Percentiles rank a stretch among this genome's conserved stretches.
Evolutionary conservation across 768 basidiomycete genomes (phyloP).

Genomic region (Boletus speciosus): DNA sequence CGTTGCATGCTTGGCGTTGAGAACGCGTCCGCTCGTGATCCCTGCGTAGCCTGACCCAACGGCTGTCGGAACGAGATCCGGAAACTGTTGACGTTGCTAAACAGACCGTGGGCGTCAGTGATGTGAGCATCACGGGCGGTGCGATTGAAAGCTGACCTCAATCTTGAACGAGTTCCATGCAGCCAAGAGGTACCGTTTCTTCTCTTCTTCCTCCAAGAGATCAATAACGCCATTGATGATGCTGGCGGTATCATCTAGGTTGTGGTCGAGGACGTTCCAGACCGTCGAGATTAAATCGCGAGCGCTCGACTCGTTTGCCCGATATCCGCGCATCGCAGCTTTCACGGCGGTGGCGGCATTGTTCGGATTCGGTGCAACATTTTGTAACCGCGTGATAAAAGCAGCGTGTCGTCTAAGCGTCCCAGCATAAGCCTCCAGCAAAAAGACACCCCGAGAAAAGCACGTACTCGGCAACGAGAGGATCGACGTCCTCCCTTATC

Average conservation of each 20-base stretch:
- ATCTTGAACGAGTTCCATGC: conserved; percentile 85
- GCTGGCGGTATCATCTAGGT: conserved; percentile 71
- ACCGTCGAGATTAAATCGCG: conserved; percentile 84
- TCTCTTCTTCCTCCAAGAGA: conserved; percentile 78
- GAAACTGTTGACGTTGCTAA: conserved; percentile 84
- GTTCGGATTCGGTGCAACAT: conserved; percentile 53
- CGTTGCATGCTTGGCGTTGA: conserved; percentile 80
- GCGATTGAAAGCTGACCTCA: conserved; percentile 58
- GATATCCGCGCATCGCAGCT: conserved; percentile 77
- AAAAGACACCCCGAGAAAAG: neutral
- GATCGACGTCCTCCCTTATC: conserved; percentile 45
- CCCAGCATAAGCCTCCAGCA: neutral
- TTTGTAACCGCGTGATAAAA: conserved; percentile 61
- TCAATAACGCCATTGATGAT: conserved; percentile 73
- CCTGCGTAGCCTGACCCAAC: conserved; percentile 70
- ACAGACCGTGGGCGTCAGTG: neutral
- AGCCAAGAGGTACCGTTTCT: conserved; percentile 67
- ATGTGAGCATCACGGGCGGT: neutral
- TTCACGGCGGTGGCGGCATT: conserved; percentile 61
- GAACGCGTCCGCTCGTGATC: conserved; percentile 75
- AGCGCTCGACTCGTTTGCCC: conserved; percentile 70
- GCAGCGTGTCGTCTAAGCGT: conserved; percentile 59
- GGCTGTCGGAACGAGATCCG: conserved; percentile 61
- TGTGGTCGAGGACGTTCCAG: conserved; percentile 71
- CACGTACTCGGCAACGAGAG: conserved; percentile 52